Percentiles rank a stretch among this genome's conserved stretches.
phyloP scores from a whole-genome alignment of 306 rosid genomes.

The Sphenostylis stenocarpa region DNA sequence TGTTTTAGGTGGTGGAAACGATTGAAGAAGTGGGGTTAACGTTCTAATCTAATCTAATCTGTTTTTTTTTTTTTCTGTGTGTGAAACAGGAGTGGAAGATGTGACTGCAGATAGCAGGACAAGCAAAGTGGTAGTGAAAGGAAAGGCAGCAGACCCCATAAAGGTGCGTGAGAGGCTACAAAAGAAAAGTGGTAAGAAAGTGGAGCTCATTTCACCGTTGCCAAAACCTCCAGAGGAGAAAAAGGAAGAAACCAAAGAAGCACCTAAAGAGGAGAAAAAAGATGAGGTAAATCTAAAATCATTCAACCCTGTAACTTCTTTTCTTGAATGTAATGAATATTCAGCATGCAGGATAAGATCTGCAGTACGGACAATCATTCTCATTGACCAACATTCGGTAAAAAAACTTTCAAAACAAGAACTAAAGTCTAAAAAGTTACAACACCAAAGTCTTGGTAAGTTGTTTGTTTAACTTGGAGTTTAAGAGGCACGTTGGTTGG shows the following conservation, averaged over 20 bases:
- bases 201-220: slow-evolving; percentile 70
- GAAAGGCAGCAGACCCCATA: slow-evolving; percentile 70
- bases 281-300: slow-evolving; percentile 56
- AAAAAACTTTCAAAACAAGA: not conserved
- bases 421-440: not conserved
- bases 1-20: not conserved
- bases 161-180: slow-evolving; percentile 66
- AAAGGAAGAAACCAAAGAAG: slow-evolving; percentile 42
- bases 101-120: slow-evolving; percentile 61
- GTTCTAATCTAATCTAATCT: not conserved
- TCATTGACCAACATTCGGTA: not conserved
- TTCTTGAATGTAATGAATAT: not conserved
- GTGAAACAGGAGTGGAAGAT: slow-evolving; percentile 61
- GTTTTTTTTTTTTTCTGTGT: not conserved
- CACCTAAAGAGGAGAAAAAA: slow-evolving; percentile 52
- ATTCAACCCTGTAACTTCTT: too few species aligned
- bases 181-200: slow-evolving; percentile 75
- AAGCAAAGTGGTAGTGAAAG: slow-evolving; percentile 71
- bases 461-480: not conserved
- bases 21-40: not conserved
- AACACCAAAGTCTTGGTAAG: not conserved
- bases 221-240: slow-evolving; percentile 59
- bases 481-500: slow-evolving; percentile 3
- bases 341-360: not conserved
- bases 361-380: not conserved